These are phyloP conservation scores for Pachysandra terminalis DNA, from an alignment of 164 flowering plant species.

Conservation along the genomic window DNA sequence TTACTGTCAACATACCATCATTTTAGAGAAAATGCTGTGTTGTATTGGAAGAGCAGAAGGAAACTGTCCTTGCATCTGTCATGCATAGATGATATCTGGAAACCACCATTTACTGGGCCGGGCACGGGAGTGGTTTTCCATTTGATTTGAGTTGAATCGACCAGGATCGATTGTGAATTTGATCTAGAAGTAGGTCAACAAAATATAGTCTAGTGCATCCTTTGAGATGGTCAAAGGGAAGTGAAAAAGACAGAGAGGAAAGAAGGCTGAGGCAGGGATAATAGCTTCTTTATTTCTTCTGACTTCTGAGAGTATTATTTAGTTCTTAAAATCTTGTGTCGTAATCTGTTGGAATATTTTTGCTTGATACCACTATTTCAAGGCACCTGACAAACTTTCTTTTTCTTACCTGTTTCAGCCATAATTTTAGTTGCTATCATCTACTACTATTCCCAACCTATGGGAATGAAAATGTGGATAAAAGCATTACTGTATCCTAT, in stretches of 20 bases:
- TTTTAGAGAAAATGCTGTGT: background rate
- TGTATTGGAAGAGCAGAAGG: background rate
- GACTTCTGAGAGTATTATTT: background rate
- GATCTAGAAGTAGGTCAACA: background rate
- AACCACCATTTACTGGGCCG: background rate
- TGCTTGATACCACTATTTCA: background rate
- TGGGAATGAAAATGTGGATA: slow-evolving; percentile 62
- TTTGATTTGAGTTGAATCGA: background rate
- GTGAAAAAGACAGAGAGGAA: no score
- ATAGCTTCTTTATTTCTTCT: background rate
- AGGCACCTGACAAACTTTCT: slow-evolving; percentile 11
- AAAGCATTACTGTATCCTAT: slow-evolving; percentile 76
- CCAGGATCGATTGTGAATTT: background rate
- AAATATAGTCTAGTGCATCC: no score
- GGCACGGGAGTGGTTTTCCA: background rate
- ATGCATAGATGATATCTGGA: background rate
- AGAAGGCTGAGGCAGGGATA: background rate
- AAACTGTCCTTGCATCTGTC: background rate
- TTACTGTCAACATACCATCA: background rate
- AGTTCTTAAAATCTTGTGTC: background rate
- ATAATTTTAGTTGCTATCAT: slow-evolving; percentile 72
- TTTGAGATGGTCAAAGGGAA: no score
- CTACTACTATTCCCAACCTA: slow-evolving; percentile 78
- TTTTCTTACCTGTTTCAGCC: slow-evolving; percentile 48
- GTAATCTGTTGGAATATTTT: background rate